These are phyloP conservation scores for Capsicum baccatum DNA, from an alignment of 257 asterid genomes.

Conservation along the genomic window DNA sequence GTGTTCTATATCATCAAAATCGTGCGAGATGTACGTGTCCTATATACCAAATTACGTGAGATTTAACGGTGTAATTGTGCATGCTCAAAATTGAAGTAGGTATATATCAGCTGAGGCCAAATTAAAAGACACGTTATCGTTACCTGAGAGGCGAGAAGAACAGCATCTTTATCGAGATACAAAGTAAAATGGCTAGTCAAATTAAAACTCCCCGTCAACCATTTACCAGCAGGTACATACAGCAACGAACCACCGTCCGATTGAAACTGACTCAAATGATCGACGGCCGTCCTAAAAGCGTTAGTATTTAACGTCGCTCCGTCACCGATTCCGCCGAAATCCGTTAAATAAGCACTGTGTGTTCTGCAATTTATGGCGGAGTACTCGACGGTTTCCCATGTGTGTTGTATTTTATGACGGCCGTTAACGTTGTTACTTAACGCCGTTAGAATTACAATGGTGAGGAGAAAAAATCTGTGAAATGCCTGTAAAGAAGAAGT, in stretches of 20 bases:
- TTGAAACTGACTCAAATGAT: constrained; percentile 58
- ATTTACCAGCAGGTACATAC: constrained; percentile 84
- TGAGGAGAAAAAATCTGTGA: constrained; percentile 33
- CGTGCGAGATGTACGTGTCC: no score
- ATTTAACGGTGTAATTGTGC: no score
- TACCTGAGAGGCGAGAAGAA: constrained; percentile 92
- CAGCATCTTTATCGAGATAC: constrained; percentile 69
- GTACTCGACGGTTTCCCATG: constrained; percentile 49
- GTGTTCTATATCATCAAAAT: no score
- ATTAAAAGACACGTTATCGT: no score
- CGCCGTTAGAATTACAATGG: constrained; percentile 44
- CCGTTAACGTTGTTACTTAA: constrained; percentile 36
- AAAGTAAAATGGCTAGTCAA: constrained; percentile 91
- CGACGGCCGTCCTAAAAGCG: constrained; percentile 74
- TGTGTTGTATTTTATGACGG: constrained; percentile 35
- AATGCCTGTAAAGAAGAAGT: constrained; percentile 45
- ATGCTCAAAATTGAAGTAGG: no score
- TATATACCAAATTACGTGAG: no score
- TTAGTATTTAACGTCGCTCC: constrained; percentile 74
- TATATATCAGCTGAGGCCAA: no score
- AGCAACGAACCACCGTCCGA: constrained; percentile 80
- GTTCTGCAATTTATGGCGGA: constrained; percentile 61
- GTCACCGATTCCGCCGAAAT: constrained; percentile 94
- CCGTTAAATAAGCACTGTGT: constrained; percentile 64
- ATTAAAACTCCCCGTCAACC: constrained; percentile 93